These are phyloP conservation scores for Neonectria neomacrospora DNA, from an alignment of 2,329 filamentous ascomycete species.

Conservation along the genomic window DNA sequence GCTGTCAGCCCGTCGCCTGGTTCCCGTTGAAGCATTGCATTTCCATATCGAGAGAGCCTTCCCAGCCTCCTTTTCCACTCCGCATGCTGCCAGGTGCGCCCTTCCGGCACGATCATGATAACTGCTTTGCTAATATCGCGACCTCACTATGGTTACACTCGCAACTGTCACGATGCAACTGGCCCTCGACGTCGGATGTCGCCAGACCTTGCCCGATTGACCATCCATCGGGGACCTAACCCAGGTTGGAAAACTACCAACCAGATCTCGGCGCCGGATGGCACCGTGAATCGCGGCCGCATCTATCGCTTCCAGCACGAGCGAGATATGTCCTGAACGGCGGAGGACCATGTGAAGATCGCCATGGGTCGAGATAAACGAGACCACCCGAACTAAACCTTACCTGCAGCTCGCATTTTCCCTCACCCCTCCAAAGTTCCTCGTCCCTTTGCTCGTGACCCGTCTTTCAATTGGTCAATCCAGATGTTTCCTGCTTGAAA, in stretches of 20 bases:
- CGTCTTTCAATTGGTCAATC: neutral
- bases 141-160: conserved; percentile 9
- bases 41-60: neutral
- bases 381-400: neutral
- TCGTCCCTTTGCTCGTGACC: too few species aligned
- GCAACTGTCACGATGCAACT: neutral
- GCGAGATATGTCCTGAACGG: neutral
- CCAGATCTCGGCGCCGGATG: neutral
- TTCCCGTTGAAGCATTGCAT: neutral
- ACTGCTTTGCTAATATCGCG: neutral
- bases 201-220: neutral
- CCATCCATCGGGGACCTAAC: neutral
- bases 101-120: neutral
- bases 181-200: neutral
- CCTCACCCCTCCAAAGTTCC: neutral
- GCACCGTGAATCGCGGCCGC: neutral
- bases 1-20: neutral
- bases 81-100: neutral
- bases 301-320: neutral
- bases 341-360: conserved; percentile 4
- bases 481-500: too few species aligned
- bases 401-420: neutral
- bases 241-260: neutral
- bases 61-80: neutral
- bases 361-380: neutral